These are phyloP conservation scores for Talaromyces sp. DNA, from an alignment of 2,329 filamentous ascomycete species.

Conservation along the genomic window DNA sequence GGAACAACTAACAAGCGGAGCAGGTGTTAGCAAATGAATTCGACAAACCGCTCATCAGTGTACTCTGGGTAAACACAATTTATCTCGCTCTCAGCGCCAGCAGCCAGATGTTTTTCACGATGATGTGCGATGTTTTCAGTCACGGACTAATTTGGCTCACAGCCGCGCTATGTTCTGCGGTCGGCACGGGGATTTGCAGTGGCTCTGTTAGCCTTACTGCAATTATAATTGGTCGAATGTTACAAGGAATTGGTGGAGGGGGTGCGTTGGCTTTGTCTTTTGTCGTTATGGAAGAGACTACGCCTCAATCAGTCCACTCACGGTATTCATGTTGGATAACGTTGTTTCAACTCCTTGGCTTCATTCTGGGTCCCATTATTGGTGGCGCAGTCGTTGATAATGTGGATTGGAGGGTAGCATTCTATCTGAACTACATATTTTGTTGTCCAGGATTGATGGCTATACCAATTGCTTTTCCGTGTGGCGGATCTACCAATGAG, in stretches of 20 bases:
- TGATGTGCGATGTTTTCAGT: slow-evolving; percentile 46
- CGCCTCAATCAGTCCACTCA: slow-evolving; percentile 36
- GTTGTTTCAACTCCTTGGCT: slow-evolving; percentile 35
- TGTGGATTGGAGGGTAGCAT: slow-evolving; percentile 30
- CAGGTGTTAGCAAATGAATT: slow-evolving; percentile 38
- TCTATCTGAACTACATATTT: slow-evolving; percentile 38
- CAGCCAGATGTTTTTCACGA: slow-evolving; percentile 33
- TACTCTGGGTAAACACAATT: slow-evolving; percentile 55
- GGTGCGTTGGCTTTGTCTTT: slow-evolving; percentile 48
- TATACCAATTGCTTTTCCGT: slow-evolving; percentile 31
- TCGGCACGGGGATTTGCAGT: slow-evolving; percentile 50
- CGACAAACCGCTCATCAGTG: slow-evolving; percentile 39
- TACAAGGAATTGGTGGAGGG: slow-evolving; percentile 53
- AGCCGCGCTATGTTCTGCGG: slow-evolving; percentile 49
- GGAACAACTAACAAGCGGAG: no score
- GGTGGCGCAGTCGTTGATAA: slow-evolving; percentile 32
- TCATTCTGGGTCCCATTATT: slow-evolving; percentile 29
- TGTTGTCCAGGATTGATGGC: slow-evolving; percentile 32
- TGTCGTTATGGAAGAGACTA: slow-evolving; percentile 47
- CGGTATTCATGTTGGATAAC: slow-evolving; percentile 38
- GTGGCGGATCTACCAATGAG: slow-evolving; percentile 25
- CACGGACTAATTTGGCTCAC: slow-evolving; percentile 49
- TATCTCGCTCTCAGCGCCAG: slow-evolving; percentile 47
- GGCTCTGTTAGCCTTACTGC: slow-evolving; percentile 39
- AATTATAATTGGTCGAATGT: slow-evolving; percentile 47